Base-by-base conservation (phyloP, 257 asterid species). In the Perilla frutescens region DNA sequence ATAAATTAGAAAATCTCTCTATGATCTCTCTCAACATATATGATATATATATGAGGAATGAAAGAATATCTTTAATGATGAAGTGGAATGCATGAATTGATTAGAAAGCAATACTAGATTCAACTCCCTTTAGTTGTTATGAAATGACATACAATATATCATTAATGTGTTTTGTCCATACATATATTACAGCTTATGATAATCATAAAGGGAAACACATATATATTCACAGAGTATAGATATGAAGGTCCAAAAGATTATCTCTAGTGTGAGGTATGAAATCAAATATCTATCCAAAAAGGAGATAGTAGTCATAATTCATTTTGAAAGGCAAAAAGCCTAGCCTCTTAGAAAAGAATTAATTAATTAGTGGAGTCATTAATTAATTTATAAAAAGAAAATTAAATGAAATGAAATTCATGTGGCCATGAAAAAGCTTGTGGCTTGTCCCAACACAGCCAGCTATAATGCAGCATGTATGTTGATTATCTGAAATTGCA, bases 61-160 rank as follows among this genome's bases (percentile, higher is more conserved):
- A 79, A 70, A 71, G n/a, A 68, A 81, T 77, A 84, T 85, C 89
- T 84, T 62, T 70, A 77, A 77, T 64, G 80, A 26, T 62, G 71
- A 79, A 81, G 84, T 86, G 89, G 87, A 74, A 76, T 50, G 69
- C 47, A 44, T 81, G 80, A 85, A 75, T 76, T 80, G 83, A 80
- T 77, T 79, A 89, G 82, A 80, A 80, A 71, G 80, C 67, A 80
- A 82, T 44, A 74, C 68, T 75, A 71, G 78, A 71, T 74, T 77
- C 70, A 82, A 80, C 26, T 85, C 87, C 75, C 76, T 62, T 78
- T 56, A 71, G 78, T 78, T 70, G 81, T 69, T 75, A 54, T 70
- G 85, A 86, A 81, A 68, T 80, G 91, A 86, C 87, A 29, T 67
- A 32, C 71, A 20, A 20, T 20, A 20, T 78, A 84, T 81, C n/a